These are phyloP conservation scores for Pythium pyrilobum DNA, from an alignment of 352 stramenopile genomes.

Conservation along the genomic window DNA sequence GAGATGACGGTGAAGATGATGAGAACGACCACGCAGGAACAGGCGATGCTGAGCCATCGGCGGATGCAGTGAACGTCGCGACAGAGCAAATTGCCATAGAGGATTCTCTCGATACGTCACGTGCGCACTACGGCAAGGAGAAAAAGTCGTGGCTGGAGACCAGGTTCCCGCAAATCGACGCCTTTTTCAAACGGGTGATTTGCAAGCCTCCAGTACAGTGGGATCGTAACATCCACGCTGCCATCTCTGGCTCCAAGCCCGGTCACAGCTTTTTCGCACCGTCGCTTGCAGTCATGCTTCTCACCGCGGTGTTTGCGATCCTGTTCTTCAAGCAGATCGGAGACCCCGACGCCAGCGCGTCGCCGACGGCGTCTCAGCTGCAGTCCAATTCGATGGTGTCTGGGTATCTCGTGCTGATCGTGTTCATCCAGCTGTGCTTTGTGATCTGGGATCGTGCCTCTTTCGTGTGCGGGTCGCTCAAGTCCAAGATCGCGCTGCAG, in stretches of 20 bases:
- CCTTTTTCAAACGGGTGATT: constrained; percentile 64
- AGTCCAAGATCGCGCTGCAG: constrained; percentile 71
- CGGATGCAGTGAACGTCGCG: constrained; percentile 20
- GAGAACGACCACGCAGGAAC: constrained; percentile 1
- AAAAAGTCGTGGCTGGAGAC: constrained; percentile 56
- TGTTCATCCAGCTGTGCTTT: constrained; percentile 73
- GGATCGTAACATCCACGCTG: constrained; percentile 84
- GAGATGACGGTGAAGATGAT: background rate
- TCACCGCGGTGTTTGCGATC: constrained; percentile 65
- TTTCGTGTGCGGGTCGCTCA: constrained; percentile 69
- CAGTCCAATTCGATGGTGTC: constrained; percentile 75
- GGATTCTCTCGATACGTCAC: constrained; percentile 33
- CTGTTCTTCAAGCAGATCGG: constrained; percentile 75
- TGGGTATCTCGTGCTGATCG: constrained; percentile 80
- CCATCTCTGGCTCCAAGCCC: constrained; percentile 72
- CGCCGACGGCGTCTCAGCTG: constrained; percentile 38
- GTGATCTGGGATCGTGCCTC: constrained; percentile 86
- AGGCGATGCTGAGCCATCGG: background rate
- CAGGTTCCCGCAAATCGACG: constrained; percentile 35
- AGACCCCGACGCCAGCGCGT: constrained; percentile 39
- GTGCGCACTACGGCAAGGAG: constrained; percentile 19
- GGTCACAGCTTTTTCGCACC: constrained; percentile 70
- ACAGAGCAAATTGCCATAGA: constrained; percentile 69
- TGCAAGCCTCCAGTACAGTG: constrained; percentile 62
- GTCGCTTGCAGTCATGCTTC: constrained; percentile 57